These are phyloP conservation scores for Lumnitzera littorea DNA, from an alignment of 345 rosid species.

Conservation along the genomic window DNA sequence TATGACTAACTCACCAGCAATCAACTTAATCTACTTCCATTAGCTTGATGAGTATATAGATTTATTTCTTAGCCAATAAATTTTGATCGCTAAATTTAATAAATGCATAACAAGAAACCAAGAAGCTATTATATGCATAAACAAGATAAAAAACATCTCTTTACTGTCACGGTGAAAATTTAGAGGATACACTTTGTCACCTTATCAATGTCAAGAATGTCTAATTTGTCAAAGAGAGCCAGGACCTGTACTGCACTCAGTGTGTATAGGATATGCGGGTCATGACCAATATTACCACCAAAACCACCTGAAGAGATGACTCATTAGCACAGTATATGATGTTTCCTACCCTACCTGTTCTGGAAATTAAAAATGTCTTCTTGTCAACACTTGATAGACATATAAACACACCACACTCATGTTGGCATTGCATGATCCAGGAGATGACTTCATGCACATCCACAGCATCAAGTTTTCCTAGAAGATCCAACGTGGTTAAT, in stretches of 20 bases:
- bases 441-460: conserved; percentile 51
- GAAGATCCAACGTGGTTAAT: conserved; percentile 61
- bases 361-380: background rate
- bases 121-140: too few species aligned
- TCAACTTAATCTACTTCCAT: too few species aligned
- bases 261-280: conserved; percentile 68
- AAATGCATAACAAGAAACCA: too few species aligned
- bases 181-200: conserved; percentile 85
- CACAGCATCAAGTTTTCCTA: conserved; percentile 52
- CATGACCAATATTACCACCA: conserved; percentile 79
- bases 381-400: background rate
- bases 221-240: conserved; percentile 65
- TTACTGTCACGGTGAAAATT: background rate
- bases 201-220: conserved; percentile 53
- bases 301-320: conserved; percentile 60
- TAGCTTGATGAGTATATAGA: too few species aligned
- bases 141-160: too few species aligned
- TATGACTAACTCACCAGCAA: too few species aligned
- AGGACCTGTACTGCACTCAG: conserved; percentile 84
- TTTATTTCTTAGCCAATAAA: too few species aligned
- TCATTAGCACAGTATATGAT: background rate
- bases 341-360: background rate
- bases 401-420: conserved; percentile 52
- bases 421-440: conserved; percentile 75
- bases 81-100: too few species aligned